These are phyloP conservation scores for Solanum medicagineum DNA, from an alignment of 257 asterid genomes.

Conservation along the genomic window DNA sequence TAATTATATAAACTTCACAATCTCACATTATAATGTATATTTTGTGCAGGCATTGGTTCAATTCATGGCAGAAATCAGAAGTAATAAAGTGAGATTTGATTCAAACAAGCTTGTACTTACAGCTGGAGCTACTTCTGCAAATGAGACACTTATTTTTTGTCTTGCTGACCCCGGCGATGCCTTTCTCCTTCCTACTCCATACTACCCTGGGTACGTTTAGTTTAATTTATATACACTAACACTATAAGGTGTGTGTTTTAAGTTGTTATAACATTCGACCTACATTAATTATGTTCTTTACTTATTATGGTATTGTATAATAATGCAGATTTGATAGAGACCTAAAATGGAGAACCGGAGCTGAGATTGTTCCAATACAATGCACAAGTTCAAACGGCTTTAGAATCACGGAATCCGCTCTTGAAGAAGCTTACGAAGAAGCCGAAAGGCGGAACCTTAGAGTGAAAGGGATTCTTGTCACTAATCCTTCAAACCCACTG, in stretches of 20 bases:
- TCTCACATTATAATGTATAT: not conserved
- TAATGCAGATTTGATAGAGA: conserved; percentile 6
- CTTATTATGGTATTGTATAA: not conserved
- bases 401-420: not conserved
- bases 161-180: conserved; percentile 7
- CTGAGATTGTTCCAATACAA: conserved; percentile 5
- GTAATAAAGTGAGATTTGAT: conserved; percentile 7
- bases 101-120: conserved; percentile 11
- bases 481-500: conserved; percentile 6
- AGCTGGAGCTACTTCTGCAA: conserved; percentile 12
- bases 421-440: conserved; percentile 1
- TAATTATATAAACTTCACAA: not conserved
- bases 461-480: conserved; percentile 5
- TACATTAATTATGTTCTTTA: not conserved
- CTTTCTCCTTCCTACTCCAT: conserved; percentile 12
- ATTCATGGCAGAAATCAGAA: conserved; percentile 7
- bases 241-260: not conserved
- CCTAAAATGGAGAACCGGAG: conserved; percentile 7
- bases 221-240: not conserved
- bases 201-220: conserved; percentile 6
- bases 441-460: not conserved
- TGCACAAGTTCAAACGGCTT: conserved; percentile 1
- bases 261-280: not conserved
- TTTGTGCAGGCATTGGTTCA: conserved; percentile 2
- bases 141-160: conserved; percentile 12